phyloP scores from a whole-genome alignment of 805 yeast genomes.

The Metschnikowia matae region DNA sequence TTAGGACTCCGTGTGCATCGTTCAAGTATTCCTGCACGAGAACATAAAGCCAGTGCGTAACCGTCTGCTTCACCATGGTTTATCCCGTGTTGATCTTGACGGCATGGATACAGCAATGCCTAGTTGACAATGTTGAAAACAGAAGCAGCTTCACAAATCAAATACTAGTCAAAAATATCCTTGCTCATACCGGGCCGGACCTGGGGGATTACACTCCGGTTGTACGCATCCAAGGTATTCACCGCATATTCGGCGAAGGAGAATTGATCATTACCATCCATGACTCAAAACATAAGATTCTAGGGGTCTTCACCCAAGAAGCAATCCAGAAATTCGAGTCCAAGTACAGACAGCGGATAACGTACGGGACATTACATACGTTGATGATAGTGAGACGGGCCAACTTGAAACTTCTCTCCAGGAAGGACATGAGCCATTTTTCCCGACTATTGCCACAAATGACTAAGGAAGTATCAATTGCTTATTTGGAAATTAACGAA shows the following conservation, averaged over 20 bases:
- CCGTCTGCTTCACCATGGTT: slow-evolving; percentile 5
- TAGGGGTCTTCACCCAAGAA: slow-evolving; percentile 26
- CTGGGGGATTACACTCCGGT: slow-evolving; percentile 22
- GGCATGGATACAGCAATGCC: slow-evolving; percentile 13
- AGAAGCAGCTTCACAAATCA: slow-evolving; percentile 4
- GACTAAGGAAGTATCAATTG: slow-evolving; percentile 13
- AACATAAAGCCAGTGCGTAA: neutral
- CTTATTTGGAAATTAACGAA: slow-evolving; percentile 27
- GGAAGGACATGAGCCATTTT: neutral
- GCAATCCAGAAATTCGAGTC: slow-evolving; percentile 30
- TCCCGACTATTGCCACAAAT: neutral
- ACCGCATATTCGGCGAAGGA: slow-evolving; percentile 20
- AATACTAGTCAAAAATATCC: slow-evolving; percentile 16
- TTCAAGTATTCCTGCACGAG: neutral
- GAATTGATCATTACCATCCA: slow-evolving; percentile 29
- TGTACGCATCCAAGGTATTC: slow-evolving; percentile 25
- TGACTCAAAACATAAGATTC: slow-evolving; percentile 29
- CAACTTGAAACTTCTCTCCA: slow-evolving; percentile 21
- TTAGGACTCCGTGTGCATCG: neutral
- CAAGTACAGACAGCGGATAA: slow-evolving; percentile 29
- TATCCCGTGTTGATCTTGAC: slow-evolving; percentile 15
- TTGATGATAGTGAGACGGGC: slow-evolving; percentile 28
- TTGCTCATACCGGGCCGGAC: slow-evolving; percentile 7
- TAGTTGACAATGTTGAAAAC: slow-evolving; percentile 5
- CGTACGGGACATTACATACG: slow-evolving; percentile 26